Evolutionary conservation across 1,284 basidiomycete species (phyloP), one percentile per base, ranked within the genome.

Genomic region (Melampsora larici-populina): DNA sequence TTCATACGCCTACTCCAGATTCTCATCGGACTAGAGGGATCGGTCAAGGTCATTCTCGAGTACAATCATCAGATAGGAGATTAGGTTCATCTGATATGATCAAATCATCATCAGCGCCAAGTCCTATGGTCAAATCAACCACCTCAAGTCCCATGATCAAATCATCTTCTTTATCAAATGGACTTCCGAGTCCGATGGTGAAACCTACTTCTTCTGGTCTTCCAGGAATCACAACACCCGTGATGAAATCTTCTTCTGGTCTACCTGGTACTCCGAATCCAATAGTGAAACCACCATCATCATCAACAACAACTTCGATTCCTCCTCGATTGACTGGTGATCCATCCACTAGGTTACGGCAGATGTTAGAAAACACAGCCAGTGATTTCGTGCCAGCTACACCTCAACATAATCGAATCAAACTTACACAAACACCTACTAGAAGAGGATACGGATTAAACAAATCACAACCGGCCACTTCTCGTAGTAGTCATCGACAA

Each of bases 311-410:
- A n/a, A n/a, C n/a, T n/a, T n/a, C n/a, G n/a, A 26, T 18, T 26
- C 5, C 29, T 15, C 40, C 58, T 13, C 8, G 31, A 1, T 26
- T 3, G 7, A 15, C 49, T 1, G 51, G 48, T n/a, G 74, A 76
- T 33, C 74, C 74, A 18, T 55, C 74, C 26, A 60, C 58, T 2
- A 29, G 74, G 18, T 40, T 76, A 17, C 31, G 74, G 15, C n/a
- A 40, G 11, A 76, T 76, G 74, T 65, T 76, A 29, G 74, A 69
- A 49, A 76, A 63, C 29, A 76, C 74, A 21, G 66, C 66, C 15
- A 65, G 74, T 31, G 51, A 76, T 48, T 76, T 76, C 55, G 40
- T 76, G 5, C 74, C 74, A n/a, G 66, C 74, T 46, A 76, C 74
- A 9, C 74, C 74, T n/a, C 65, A 51, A 5, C 74, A 76, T n/a